Evolutionary conservation across 2,329 filamentous ascomycete species (phyloP).

Genomic region (Verticillium tricorpus): DNA sequence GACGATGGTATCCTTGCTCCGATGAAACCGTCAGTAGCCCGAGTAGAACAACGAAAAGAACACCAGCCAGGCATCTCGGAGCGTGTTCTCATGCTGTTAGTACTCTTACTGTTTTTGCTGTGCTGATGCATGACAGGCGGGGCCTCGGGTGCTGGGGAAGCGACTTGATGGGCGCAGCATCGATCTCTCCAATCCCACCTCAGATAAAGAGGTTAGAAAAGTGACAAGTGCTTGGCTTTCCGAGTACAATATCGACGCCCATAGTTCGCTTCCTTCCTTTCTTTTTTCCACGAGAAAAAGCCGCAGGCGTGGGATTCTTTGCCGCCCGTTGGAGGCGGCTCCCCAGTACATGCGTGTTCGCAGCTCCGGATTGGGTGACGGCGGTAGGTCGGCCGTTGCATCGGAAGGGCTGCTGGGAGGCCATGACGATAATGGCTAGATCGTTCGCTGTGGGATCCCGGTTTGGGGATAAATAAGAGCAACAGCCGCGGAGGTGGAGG

Average conservation of each 20-base stretch:
- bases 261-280: not conserved
- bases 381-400: not conserved
- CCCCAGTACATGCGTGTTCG: not conserved
- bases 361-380: not conserved
- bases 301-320: not conserved
- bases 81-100: no score
- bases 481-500: not conserved
- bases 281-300: not conserved
- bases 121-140: no score
- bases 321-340: not conserved
- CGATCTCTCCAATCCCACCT: no score
- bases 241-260: not conserved
- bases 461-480: not conserved
- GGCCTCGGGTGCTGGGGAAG: no score
- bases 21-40: no score
- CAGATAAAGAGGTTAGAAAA: not conserved
- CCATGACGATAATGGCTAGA: not conserved
- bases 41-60: no score
- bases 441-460: not conserved
- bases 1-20: no score
- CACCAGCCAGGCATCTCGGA: no score
- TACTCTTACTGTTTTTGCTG: no score
- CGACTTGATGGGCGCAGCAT: not conserved
- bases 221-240: not conserved
- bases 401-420: not conserved